Percentiles rank a stretch among this genome's conserved stretches.
Evolutionary conservation across 192 early-diverging fungal species (phyloP).

Genomic region (Coemansia guatemalensis): DNA sequence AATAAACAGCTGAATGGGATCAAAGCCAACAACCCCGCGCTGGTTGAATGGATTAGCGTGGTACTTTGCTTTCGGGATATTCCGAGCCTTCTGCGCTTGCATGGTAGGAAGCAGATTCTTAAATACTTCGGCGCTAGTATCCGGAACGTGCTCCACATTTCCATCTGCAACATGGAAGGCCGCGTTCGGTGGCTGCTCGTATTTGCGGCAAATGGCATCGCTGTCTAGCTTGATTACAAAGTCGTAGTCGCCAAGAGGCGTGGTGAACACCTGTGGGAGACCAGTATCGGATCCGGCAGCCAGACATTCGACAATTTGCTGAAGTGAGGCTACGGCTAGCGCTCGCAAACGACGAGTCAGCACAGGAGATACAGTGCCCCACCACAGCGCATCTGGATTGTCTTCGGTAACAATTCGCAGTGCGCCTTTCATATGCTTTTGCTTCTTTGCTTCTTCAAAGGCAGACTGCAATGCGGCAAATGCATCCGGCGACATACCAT

Average conservation of each 20-base stretch:
- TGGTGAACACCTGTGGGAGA: constrained; percentile 68
- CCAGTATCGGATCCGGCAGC: constrained; percentile 17
- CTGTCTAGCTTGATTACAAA: constrained; percentile 67
- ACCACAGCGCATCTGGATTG: constrained; percentile 38
- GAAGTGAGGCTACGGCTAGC: constrained; percentile 67
- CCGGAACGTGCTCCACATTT: neutral
- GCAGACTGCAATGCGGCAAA: constrained; percentile 13
- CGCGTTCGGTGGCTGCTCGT: constrained; percentile 57
- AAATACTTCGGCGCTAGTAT: constrained; percentile 56
- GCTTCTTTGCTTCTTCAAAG: constrained; percentile 60
- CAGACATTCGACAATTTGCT: constrained; percentile 47
- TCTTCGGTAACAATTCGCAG: constrained; percentile 35
- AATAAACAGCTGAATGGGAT: constrained; percentile 70
- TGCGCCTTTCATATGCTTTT: constrained; percentile 15
- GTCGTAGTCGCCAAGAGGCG: constrained; percentile 78
- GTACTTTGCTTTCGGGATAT: neutral
- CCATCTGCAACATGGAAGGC: constrained; percentile 28
- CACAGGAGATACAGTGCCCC: constrained; percentile 33
- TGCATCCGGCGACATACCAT: constrained; percentile 20
- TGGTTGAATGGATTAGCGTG: constrained; percentile 56
- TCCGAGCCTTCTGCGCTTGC: constrained; percentile 10
- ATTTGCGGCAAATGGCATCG: constrained; percentile 58
- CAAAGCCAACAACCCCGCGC: constrained; percentile 67
- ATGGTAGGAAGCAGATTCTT: constrained; percentile 62
- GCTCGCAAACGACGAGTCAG: constrained; percentile 53